phyloP scores from a whole-genome alignment of 2,329 filamentous ascomycete species.

The Ophiosphaerella herpotricha region DNA sequence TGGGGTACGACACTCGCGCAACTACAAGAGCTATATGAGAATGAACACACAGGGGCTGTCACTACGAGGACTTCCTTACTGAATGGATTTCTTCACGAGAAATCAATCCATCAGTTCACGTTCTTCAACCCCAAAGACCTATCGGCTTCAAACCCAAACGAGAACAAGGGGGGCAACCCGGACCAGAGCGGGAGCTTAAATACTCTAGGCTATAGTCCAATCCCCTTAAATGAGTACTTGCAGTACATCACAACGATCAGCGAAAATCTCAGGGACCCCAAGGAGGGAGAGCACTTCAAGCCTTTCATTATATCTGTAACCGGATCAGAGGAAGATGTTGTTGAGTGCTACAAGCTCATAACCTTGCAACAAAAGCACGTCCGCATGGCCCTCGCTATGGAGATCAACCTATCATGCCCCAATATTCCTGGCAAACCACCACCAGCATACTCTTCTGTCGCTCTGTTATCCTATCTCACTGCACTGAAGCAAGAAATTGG shows the following conservation, averaged over 20 bases:
- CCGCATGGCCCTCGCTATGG: slow-evolving; percentile 64
- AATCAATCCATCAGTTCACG: slow-evolving; percentile 64
- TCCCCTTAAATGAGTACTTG: slow-evolving; percentile 64
- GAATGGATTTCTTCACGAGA: slow-evolving; percentile 66
- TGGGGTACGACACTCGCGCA: slow-evolving; percentile 72
- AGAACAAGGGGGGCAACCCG: slow-evolving; percentile 18
- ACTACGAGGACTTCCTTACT: slow-evolving; percentile 74
- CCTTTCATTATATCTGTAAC: slow-evolving; percentile 74
- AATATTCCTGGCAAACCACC: slow-evolving; percentile 73
- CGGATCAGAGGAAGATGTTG: slow-evolving; percentile 63
- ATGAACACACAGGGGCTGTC: slow-evolving; percentile 69
- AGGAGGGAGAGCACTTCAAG: slow-evolving; percentile 48
- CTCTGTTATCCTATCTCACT: slow-evolving; percentile 61
- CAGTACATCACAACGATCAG: slow-evolving; percentile 57
- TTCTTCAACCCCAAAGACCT: slow-evolving; percentile 63
- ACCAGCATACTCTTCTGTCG: slow-evolving; percentile 66
- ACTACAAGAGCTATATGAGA: slow-evolving; percentile 64
- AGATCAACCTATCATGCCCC: slow-evolving; percentile 79
- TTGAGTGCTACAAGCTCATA: slow-evolving; percentile 60
- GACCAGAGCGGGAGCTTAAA: slow-evolving; percentile 58
- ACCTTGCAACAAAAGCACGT: slow-evolving; percentile 37
- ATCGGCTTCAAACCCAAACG: slow-evolving; percentile 21
- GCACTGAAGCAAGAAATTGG: slow-evolving; percentile 48
- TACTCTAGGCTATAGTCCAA: slow-evolving; percentile 74
- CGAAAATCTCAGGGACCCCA: slow-evolving; percentile 19